Base-by-base conservation (phyloP, 2,329 filamentous ascomycete species). In the Cladosporium velox region DNA sequence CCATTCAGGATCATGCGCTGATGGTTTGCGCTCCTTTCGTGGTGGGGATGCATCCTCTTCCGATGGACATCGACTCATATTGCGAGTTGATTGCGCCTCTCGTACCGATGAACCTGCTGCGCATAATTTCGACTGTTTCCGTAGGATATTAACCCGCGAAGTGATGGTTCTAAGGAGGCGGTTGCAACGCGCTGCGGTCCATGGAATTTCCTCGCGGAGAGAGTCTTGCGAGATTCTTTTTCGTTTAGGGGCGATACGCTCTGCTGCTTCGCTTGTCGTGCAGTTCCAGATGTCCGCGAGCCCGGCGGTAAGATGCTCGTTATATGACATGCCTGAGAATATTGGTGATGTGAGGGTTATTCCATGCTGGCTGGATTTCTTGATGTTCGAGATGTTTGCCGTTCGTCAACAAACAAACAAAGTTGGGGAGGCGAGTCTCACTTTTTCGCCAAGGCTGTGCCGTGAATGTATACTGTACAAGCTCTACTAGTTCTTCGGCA, bases 121-220 rank as follows among this genome's bases (percentile, higher is more conserved):
- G 1, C 51, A 41, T 0, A 64, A n/a, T 49, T 34, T 65, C n/a
- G 61, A 38, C 30, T 63, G 52, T 44, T 77, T 79, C 44, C 76
- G 72, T 8, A 81, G 72, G 32, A 78, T 78, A 32, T 73, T 70
- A 57, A 81, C 75, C 67, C 79, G 77, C 15, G 77, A 79, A 18
- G 77, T 77, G 14, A 81, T 75, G 15, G 79, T 79, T 51, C 79
- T 75, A 0, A 81, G 74, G 4, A 81, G 72, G 60, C 79, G 76
- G 66, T 79, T 79, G 70, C 79, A 81, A 49, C 79, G 77, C 55
- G 77, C 74, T 18, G 79, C 77, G 8, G 78, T 81, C 79, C 79
- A 81, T 57, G 78, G 75, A 26, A 77, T 64, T 24, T 68, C 67
- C 28, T 44, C 57, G 12, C 61, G 61, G 26, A 14, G 32, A 12